These are phyloP conservation scores for Hygrophila difformis DNA, from an alignment of 257 asterid species.

Conservation along the genomic window DNA sequence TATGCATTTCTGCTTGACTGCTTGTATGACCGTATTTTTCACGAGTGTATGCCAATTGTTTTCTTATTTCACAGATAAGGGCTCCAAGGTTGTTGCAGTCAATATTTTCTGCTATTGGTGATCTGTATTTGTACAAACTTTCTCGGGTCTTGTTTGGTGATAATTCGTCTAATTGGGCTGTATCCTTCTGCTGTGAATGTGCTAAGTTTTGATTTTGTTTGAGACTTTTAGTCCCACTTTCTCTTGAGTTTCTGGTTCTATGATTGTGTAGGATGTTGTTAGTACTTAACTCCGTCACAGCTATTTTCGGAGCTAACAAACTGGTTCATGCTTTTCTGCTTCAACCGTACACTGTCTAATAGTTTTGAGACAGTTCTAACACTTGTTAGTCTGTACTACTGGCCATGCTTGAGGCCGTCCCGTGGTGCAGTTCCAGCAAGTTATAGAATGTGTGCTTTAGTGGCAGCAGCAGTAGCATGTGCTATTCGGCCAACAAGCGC, in stretches of 20 bases:
- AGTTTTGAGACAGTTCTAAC: slow-evolving; percentile 87
- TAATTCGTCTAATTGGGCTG: slow-evolving; percentile 60
- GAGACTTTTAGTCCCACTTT: neutral
- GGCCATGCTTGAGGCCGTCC: slow-evolving; percentile 80
- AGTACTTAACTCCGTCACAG: slow-evolving; percentile 60
- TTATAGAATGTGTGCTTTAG: slow-evolving; percentile 68
- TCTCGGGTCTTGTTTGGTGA: slow-evolving; percentile 61
- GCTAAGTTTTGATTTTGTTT: neutral
- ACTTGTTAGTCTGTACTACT: slow-evolving; percentile 70
- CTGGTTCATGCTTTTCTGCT: slow-evolving; percentile 97
- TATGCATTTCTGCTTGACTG: no score
- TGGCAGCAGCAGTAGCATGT: slow-evolving; percentile 74
- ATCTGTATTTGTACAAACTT: slow-evolving; percentile 63
- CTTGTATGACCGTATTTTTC: neutral
- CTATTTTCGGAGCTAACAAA: slow-evolving; percentile 72
- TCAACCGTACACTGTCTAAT: slow-evolving; percentile 81
- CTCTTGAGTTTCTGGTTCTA: neutral
- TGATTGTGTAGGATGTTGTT: neutral
- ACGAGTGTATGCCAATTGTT: neutral
- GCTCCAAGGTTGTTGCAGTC: slow-evolving; percentile 86
- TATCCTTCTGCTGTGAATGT: slow-evolving; percentile 51
- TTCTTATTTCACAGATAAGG: slow-evolving; percentile 44
- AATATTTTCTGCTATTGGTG: slow-evolving; percentile 68
- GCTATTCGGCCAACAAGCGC: slow-evolving; percentile 96
- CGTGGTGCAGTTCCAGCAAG: slow-evolving; percentile 22